These are phyloP conservation scores for Dillenia suffruticosa DNA, from an alignment of 164 flowering plant species.

Conservation along the genomic window DNA sequence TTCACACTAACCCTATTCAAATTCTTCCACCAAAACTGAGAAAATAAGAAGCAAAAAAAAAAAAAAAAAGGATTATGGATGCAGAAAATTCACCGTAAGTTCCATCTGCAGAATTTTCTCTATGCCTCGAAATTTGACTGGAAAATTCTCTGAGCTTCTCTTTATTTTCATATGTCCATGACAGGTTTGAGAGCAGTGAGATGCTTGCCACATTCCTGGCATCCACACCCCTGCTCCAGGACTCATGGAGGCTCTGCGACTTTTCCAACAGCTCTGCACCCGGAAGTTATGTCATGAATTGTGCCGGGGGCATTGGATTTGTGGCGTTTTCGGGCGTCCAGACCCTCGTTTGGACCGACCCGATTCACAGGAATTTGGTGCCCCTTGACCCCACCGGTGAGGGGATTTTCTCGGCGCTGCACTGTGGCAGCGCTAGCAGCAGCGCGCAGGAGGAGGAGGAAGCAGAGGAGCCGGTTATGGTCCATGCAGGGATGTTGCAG, in stretches of 20 bases:
- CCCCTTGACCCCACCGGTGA: conserved; percentile 5
- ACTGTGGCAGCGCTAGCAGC: not conserved
- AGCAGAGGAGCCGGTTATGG: conserved; percentile 37
- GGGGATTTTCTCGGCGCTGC: conserved; percentile 28
- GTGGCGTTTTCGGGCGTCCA: conserved; percentile 56
- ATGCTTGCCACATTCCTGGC: conserved; percentile 50
- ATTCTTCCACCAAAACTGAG: not conserved
- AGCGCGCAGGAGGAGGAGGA: conserved; percentile 1
- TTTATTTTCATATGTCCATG: not conserved
- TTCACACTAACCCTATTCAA: not conserved
- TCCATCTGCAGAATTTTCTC: not conserved
- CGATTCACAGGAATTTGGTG: conserved; percentile 19
- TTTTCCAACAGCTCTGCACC: conserved; percentile 36
- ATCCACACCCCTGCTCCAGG: conserved; percentile 49
- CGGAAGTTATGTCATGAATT: conserved; percentile 23
- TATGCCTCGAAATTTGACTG: not conserved
- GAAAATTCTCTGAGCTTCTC: not conserved
- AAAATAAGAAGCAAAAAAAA: not conserved
- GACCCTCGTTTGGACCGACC: conserved; percentile 12
- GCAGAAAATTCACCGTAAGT: conserved; percentile 26
- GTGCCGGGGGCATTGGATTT: conserved; percentile 30
- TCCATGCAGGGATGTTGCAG: conserved; percentile 39
- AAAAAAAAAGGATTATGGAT: conserved; percentile 12
- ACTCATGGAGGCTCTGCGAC: conserved; percentile 55
- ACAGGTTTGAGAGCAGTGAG: conserved; percentile 75